Conservation (phyloP, 495 filamentous ascomycete species). For the Parmelia sp. region DNA sequence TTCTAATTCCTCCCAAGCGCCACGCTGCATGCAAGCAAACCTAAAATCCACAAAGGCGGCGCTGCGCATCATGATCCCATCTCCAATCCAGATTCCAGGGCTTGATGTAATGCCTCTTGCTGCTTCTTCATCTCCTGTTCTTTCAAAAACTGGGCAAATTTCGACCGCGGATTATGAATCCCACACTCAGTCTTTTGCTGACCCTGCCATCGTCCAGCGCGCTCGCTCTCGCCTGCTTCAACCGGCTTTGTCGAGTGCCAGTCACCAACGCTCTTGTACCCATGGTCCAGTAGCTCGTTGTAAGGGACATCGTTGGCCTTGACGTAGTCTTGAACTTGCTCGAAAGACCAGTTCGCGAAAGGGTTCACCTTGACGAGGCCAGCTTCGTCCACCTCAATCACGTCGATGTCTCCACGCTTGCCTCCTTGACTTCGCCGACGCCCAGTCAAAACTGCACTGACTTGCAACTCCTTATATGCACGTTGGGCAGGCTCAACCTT, state of each 20-base stretch:
- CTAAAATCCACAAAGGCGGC: background rate
- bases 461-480: slow-evolving; percentile 80
- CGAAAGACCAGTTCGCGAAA: slow-evolving; percentile 92
- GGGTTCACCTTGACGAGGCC: slow-evolving; percentile 97
- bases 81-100: slow-evolving; percentile 32
- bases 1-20: background rate
- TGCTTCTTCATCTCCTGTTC: slow-evolving; percentile 68
- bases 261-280: slow-evolving; percentile 96
- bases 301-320: slow-evolving; percentile 82
- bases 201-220: slow-evolving; percentile 96
- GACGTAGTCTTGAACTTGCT: slow-evolving; percentile 83
- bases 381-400: slow-evolving; percentile 88
- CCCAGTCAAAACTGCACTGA: slow-evolving; percentile 91
- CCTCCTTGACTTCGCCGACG: slow-evolving; percentile 89
- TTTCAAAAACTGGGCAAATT: slow-evolving; percentile 78
- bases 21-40: background rate
- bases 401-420: slow-evolving; percentile 77
- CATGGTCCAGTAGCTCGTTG: slow-evolving; percentile 80
- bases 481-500: slow-evolving; percentile 96
- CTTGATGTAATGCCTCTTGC: slow-evolving; percentile 50
- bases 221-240: slow-evolving; percentile 85
- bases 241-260: slow-evolving; percentile 96
- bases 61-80: slow-evolving; percentile 14
- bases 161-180: slow-evolving; percentile 92
- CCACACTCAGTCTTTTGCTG: slow-evolving; percentile 93